Percentiles rank a stretch among this genome's conserved stretches.
phyloP scores from a whole-genome alignment of 2,329 filamentous ascomycete genomes.

The Fusarium sp. region DNA sequence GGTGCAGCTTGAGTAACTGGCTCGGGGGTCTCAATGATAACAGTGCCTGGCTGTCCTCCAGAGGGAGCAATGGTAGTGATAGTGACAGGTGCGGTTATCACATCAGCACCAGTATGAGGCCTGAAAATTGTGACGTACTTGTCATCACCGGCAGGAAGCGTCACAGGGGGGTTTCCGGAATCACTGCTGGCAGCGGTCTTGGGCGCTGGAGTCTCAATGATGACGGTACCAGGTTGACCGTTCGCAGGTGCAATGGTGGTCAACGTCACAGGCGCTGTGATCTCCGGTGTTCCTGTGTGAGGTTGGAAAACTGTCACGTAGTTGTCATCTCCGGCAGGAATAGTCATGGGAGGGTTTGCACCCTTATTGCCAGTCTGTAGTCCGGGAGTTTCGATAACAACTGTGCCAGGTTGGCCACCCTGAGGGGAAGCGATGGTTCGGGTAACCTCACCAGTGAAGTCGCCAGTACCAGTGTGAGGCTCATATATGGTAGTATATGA shows the following conservation, averaged over 20 bases:
- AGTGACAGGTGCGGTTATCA: conserved; percentile 22
- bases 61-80: conserved; percentile 17
- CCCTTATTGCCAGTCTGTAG: conserved; percentile 17
- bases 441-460: conserved; percentile 10
- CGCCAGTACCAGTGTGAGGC: conserved; percentile 14
- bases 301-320: not conserved
- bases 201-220: conserved; percentile 17
- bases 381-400: conserved; percentile 26
- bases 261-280: not conserved
- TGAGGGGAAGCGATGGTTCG: conserved; percentile 14
- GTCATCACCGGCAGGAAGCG: conserved; percentile 8
- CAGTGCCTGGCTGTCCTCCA: conserved; percentile 24
- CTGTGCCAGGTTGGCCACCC: conserved; percentile 18
- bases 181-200: not conserved
- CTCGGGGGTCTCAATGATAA: conserved; percentile 29
- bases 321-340: conserved; percentile 7
- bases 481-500: conserved; percentile 33
- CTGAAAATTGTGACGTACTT: conserved; percentile 31
- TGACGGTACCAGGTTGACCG: not conserved
- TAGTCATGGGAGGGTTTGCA: conserved; percentile 14
- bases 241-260: not conserved
- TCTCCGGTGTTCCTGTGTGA: not conserved
- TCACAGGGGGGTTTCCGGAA: not conserved
- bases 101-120: conserved; percentile 26
- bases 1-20: not conserved